Conservation (phyloP, 2,329 filamentous ascomycete genomes). For the Botrytis sinoallii region DNA sequence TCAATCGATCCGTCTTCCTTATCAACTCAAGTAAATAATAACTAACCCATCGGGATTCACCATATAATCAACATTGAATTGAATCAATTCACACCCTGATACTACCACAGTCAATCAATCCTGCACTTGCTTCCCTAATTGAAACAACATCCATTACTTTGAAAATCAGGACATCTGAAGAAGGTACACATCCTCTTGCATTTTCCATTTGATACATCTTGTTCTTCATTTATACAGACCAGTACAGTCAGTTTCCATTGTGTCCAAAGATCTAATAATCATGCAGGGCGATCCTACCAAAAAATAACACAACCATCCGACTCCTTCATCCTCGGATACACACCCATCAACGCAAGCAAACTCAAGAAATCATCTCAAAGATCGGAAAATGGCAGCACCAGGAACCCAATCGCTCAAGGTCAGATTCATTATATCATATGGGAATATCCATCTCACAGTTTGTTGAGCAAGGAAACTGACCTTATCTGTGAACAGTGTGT, state of each 20-base stretch:
- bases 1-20: background rate
- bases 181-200: background rate
- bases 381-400: conserved; percentile 12
- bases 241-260: background rate
- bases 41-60: background rate
- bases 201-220: background rate
- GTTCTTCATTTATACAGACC: background rate
- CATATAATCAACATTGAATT: background rate
- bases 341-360: background rate
- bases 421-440: conserved; percentile 4
- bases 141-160: background rate
- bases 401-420: conserved; percentile 20
- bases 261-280: background rate
- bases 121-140: background rate
- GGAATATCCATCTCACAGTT: background rate
- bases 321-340: background rate
- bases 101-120: background rate
- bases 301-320: background rate
- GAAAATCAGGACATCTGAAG: background rate
- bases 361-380: background rate
- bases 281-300: background rate
- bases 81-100: background rate
- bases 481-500: conserved; percentile 67
- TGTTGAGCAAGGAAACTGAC: conserved; percentile 1
- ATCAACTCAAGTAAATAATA: conserved; percentile 1